Base-by-base conservation (phyloP, 192 early-diverging fungal genomes). In the Pilobolus umbonatus region DNA sequence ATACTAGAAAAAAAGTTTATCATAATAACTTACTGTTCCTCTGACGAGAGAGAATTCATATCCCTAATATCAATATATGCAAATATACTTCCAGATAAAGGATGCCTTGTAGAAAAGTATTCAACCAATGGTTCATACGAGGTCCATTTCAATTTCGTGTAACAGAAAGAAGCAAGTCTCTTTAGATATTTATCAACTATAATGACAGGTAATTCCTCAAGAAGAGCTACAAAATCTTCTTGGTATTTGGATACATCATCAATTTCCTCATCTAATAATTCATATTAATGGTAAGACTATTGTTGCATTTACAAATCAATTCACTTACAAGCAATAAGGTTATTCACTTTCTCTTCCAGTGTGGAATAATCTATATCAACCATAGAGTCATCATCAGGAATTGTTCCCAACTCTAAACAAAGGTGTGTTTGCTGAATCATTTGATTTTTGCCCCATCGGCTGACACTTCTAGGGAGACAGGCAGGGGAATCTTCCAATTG, bases 21-120 rank as follows among this genome's bases (percentile, higher is more conserved):
- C n/a, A 31, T 30, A 49, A 49, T 3, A 21, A 59, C 57, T 59
- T 59, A 59, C 57, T 46, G 57, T 15, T 59, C 44, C 17, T 32
- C 32, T 7, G 45, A 48, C 34, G 35, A 10, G 22, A 61, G 19
- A 28, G 60, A 52, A 3, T 50, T 34, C 36, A 61, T 51, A 12
- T n/a, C 12, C 24, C 30, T 15, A 17, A 40, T 51, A 7, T 15
- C 39, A 21, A 4, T 31, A 31, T 57, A 45, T 30, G 52, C 40
- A 24, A 76, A 78, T n/a, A 80, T 19, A 6, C 60, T 69, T 9
- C 76, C 68, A 29, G 68, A 52, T 40, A 71, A 62, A 11, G 79
- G 79, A 45, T 64, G 61, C 3, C 74, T 59, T 25, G 62, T 61
- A 25, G 51, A 31, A 21, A 81, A 26, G 24, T 76, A 81, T 6